These are phyloP conservation scores for Clonostachys chloroleuca DNA, from an alignment of 2,329 filamentous ascomycete genomes.

Conservation along the genomic window DNA sequence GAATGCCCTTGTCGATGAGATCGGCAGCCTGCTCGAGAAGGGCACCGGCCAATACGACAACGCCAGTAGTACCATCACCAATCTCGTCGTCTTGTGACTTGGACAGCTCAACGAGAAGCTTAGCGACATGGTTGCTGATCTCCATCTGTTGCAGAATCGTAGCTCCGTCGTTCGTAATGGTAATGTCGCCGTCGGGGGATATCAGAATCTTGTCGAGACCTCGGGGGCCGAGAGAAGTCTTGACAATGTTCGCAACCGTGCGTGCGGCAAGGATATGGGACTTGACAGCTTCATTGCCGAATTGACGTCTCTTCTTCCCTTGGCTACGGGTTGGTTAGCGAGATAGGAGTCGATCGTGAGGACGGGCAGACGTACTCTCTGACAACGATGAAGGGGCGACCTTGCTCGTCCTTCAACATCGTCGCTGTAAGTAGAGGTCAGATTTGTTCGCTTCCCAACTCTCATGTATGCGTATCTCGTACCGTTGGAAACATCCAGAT, in stretches of 20 bases:
- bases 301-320: slow-evolving; percentile 95
- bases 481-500: slow-evolving; percentile 83
- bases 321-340: slow-evolving; percentile 54
- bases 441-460: slow-evolving; percentile 5
- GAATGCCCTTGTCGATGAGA: slow-evolving; percentile 98
- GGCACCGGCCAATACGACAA: slow-evolving; percentile 91
- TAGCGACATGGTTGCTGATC: slow-evolving; percentile 96
- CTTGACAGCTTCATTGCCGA: slow-evolving; percentile 96
- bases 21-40: slow-evolving; percentile 95
- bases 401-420: slow-evolving; percentile 95
- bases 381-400: slow-evolving; percentile 95
- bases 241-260: slow-evolving; percentile 95
- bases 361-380: slow-evolving; percentile 68
- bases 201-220: slow-evolving; percentile 99
- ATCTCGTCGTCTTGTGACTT: slow-evolving; percentile 99
- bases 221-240: slow-evolving; percentile 90
- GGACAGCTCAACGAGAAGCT: slow-evolving; percentile 92
- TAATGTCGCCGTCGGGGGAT: slow-evolving; percentile 97
- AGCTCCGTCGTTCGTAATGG: slow-evolving; percentile 97
- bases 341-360: slow-evolving; percentile 1
- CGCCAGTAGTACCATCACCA: slow-evolving; percentile 95
- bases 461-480: slow-evolving; percentile 21
- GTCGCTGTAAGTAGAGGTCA: slow-evolving; percentile 38
- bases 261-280: slow-evolving; percentile 95
- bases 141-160: slow-evolving; percentile 99